Base-by-base conservation (phyloP, 2,329 filamentous ascomycete genomes). In the Pseudogymnoascus sp. region DNA sequence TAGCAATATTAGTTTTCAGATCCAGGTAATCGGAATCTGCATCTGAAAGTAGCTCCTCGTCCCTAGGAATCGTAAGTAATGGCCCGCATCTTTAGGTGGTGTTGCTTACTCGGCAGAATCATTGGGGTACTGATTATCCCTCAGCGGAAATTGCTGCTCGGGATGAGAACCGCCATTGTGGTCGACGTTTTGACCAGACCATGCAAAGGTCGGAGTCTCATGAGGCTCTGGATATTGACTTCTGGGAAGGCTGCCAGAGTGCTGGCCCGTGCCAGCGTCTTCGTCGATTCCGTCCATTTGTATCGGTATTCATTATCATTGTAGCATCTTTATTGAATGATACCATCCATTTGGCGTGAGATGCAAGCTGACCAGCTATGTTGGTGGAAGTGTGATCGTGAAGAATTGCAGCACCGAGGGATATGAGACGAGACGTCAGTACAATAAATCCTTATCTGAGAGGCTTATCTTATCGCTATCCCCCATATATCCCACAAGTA, bases 1-100 rank as follows among this genome's bases (percentile, higher is more conserved):
- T 74, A 23, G 70, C 74, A 62, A 78, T 76, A 45, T 75, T 73
- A 37, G 73, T 74, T 61, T 74, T 72, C 14, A 78, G 74, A 60
- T 77, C 75, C 10, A 73, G 73, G 57, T 76, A 75, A 65, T 79
- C 78, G 7, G 77, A 78, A 67, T 79, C 77, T 16, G 72, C 74
- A 60, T 77, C 74, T 6, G 68, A 69, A 37, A 71, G 62, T 54
- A 64, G 61, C n/a, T 42, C 64, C 34, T 63, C 45, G 21, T 60
- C 61, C 21, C 63, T 64, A 57, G 16, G n/a, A 34, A 57, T 57
- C 10, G 51, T 57, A 21, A 57, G 51, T 34, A 34, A 57, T 14
- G 51, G 51, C 51, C 6, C 29, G 29, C 16, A 57, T 21, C 4
- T 34, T 34, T 16, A 10, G 18, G n/a, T 21, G 51, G 10, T n/a